phyloP scores from a whole-genome alignment of 192 early-diverging fungal species.

The Mortierella alpina region DNA sequence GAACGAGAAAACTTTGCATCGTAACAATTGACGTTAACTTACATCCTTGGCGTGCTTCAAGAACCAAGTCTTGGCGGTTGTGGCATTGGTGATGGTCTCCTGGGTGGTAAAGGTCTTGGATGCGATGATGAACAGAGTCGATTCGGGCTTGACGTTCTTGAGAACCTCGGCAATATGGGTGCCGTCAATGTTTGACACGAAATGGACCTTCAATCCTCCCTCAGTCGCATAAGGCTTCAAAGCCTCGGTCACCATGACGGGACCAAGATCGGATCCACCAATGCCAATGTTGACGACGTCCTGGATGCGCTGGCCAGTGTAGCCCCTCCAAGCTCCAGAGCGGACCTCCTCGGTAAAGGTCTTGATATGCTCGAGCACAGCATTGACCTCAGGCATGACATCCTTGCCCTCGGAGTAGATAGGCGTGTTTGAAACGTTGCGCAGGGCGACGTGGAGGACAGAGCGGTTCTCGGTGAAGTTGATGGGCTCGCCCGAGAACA shows the following conservation, averaged over 20 bases:
- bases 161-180: constrained; percentile 96
- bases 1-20: no score
- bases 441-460: constrained; percentile 94
- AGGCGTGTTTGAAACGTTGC: constrained; percentile 87
- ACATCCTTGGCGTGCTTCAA: constrained; percentile 86
- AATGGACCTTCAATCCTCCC: constrained; percentile 84
- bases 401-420: constrained; percentile 90
- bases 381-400: constrained; percentile 95
- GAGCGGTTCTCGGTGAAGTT: constrained; percentile 98
- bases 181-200: constrained; percentile 98
- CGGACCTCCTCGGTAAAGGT: constrained; percentile 85
- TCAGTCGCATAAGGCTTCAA: constrained; percentile 90
- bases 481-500: constrained; percentile 96
- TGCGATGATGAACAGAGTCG: constrained; percentile 94
- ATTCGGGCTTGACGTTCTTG: constrained; percentile 87
- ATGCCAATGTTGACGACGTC: constrained; percentile 99
- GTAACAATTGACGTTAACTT: constrained; percentile 17
- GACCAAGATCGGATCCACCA: constrained; percentile 97
- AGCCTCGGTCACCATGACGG: constrained; percentile 99
- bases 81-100: constrained; percentile 98
- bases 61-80: constrained; percentile 95
- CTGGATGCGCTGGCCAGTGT: constrained; percentile 93
- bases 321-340: constrained; percentile 94
- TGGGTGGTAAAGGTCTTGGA: constrained; percentile 99
- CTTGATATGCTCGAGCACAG: constrained; percentile 94